These are phyloP conservation scores for Talaromyces funiculosus DNA, from an alignment of 2,329 filamentous ascomycete species.

Conservation along the genomic window DNA sequence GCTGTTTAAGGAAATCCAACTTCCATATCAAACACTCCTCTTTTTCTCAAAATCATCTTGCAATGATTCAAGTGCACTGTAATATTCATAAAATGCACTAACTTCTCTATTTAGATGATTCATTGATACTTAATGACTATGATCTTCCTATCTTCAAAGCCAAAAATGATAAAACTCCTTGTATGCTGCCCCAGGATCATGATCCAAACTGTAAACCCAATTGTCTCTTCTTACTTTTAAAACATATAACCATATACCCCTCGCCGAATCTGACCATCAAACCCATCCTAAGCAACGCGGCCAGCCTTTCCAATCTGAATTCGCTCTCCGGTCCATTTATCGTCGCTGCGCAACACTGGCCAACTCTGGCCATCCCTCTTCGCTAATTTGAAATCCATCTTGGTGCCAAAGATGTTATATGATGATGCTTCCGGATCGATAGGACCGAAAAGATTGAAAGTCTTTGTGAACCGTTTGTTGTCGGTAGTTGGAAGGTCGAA, in stretches of 20 bases:
- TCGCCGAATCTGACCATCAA: neutral
- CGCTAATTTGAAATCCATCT: slow-evolving; percentile 71
- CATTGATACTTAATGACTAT: neutral
- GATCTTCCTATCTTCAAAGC: neutral
- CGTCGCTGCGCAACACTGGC: slow-evolving; percentile 78
- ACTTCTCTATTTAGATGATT: neutral
- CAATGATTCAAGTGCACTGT: neutral
- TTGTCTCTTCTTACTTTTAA: neutral
- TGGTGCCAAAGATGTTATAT: slow-evolving; percentile 80
- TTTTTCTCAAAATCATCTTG: neutral
- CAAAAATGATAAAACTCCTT: slow-evolving; percentile 13
- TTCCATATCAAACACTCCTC: neutral
- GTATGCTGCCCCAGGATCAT: slow-evolving; percentile 10
- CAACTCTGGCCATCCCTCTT: slow-evolving; percentile 73
- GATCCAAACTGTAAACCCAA: neutral
- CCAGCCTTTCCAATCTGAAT: slow-evolving; percentile 83
- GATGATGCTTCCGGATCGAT: slow-evolving; percentile 71
- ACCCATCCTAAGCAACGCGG: slow-evolving; percentile 32
- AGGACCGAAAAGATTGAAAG: slow-evolving; percentile 67
- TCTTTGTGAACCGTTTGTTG: slow-evolving; percentile 71
- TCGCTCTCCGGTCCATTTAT: slow-evolving; percentile 68
- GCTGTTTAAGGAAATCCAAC: neutral
- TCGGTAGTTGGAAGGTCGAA: slow-evolving; percentile 85
- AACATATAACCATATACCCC: neutral
- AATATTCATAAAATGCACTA: neutral